Conservation (phyloP, 2,329 filamentous ascomycete species). For the Ophiostoma triangulosporum region DNA sequence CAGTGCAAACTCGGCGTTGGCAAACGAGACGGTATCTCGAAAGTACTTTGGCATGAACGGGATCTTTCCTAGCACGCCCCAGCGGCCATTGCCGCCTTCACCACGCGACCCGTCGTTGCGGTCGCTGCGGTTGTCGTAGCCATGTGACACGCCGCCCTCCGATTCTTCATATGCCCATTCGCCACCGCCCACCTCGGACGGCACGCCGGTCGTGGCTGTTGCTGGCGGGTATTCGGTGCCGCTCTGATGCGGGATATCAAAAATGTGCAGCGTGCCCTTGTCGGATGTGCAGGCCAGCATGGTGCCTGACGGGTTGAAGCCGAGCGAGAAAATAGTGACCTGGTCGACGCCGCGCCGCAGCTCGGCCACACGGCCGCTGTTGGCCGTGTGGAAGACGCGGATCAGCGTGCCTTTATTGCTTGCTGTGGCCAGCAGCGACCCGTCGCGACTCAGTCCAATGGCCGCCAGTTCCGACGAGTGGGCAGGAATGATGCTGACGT, state of each 20-base stretch:
- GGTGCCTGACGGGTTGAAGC: slow-evolving; percentile 69
- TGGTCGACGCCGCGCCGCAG: slow-evolving; percentile 79
- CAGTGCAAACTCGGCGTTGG: slow-evolving; percentile 68
- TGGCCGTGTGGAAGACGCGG: slow-evolving; percentile 69
- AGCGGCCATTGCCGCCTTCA: slow-evolving; percentile 49
- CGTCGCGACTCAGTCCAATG: slow-evolving; percentile 66
- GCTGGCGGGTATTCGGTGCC: not conserved
- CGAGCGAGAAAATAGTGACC: slow-evolving; percentile 74
- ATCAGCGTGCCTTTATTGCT: slow-evolving; percentile 87
- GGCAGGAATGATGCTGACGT: slow-evolving; percentile 86
- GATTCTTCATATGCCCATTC: slow-evolving; percentile 14
- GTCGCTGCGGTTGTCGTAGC: slow-evolving; percentile 9
- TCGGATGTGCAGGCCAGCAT: slow-evolving; percentile 88
- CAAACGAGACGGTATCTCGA: slow-evolving; percentile 78
- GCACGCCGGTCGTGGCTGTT: not conserved
- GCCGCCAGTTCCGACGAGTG: slow-evolving; percentile 70
- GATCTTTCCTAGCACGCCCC: slow-evolving; percentile 72
- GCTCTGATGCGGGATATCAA: slow-evolving; percentile 56
- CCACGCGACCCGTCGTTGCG: slow-evolving; percentile 7
- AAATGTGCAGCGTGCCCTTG: slow-evolving; percentile 90
- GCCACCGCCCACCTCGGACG: slow-evolving; percentile 8
- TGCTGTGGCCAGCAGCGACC: slow-evolving; percentile 72
- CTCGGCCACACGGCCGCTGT: slow-evolving; percentile 69
- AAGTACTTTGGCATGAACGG: slow-evolving; percentile 78
- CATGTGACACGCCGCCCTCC: slow-evolving; percentile 7